Evolutionary conservation across 345 rosid genomes (phyloP).

Genomic region (Fremontodendron californicum): DNA sequence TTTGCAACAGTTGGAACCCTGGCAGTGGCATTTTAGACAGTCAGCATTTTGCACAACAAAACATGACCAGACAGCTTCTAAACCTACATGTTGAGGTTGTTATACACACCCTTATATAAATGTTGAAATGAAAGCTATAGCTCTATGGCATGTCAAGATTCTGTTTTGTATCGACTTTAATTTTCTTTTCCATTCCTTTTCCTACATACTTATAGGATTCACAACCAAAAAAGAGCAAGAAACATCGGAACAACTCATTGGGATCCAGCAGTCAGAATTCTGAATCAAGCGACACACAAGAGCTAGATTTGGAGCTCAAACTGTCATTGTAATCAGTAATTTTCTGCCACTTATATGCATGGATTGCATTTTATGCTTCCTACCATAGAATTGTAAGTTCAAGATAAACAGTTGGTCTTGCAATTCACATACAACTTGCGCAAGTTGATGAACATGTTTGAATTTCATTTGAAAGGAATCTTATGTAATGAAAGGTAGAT

Average conservation of each 20-base stretch:
- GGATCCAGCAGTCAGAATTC: conserved; percentile 68
- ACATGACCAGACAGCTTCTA: conserved; percentile 56
- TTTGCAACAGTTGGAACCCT: conserved; percentile 56
- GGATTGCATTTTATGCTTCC: neutral
- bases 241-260: conserved; percentile 41
- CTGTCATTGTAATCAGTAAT: conserved; percentile 42
- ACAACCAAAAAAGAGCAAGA: conserved; percentile 30
- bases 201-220: conserved; percentile 30
- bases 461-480: neutral
- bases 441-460: conserved; percentile 11
- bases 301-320: conserved; percentile 86
- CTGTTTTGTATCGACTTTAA: neutral
- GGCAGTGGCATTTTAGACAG: conserved; percentile 45
- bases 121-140: neutral
- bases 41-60: conserved; percentile 56
- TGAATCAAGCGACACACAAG: conserved; percentile 66
- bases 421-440: conserved; percentile 8
- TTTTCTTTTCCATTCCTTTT: neutral
- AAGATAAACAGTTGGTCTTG: conserved; percentile 2
- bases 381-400: conserved; percentile 7
- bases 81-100: conserved; percentile 53
- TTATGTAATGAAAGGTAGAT: neutral
- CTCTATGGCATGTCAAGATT: neutral
- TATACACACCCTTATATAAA: neutral
- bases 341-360: neutral